A percentile compares a stretch with the other conserved stretches of the same genome.
These are phyloP conservation scores for Tylopilus sp. DNA, from an alignment of 1,284 basidiomycete species.

Conservation along the genomic window DNA sequence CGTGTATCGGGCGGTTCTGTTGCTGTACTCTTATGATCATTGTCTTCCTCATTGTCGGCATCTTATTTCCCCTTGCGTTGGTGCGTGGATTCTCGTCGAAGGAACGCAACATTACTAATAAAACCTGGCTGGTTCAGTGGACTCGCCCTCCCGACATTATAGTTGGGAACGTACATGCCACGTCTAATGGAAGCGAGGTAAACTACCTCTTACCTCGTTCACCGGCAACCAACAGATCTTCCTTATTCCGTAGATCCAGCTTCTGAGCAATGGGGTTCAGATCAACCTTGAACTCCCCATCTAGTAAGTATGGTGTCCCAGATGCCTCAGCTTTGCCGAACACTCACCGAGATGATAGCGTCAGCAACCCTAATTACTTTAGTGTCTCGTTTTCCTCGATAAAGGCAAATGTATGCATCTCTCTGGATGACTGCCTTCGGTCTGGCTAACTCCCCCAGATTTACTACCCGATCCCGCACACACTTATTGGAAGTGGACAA, in stretches of 20 bases:
- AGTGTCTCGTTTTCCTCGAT: conserved; percentile 68
- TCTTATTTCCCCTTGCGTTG: conserved; percentile 67
- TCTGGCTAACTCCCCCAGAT: conserved; percentile 41
- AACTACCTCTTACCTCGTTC: conserved; percentile 19
- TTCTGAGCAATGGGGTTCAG: conserved; percentile 45
- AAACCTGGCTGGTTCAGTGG: conserved; percentile 49
- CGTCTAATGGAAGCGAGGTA: conserved; percentile 43
- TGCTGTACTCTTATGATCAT: conserved; percentile 67
- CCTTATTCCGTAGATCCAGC: conserved; percentile 37
- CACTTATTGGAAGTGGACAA: conserved; percentile 60
- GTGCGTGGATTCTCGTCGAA: conserved; percentile 42
- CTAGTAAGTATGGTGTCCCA: conserved; percentile 42
- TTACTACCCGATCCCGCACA: conserved; percentile 71
- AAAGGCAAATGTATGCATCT: conserved; percentile 50
- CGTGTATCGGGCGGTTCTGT: conserved; percentile 62
- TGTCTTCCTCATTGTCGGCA: conserved; percentile 62
- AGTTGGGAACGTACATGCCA: conserved; percentile 53
- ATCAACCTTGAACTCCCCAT: conserved; percentile 69
- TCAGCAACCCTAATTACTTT: conserved; percentile 87
- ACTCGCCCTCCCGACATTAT: conserved; percentile 71
- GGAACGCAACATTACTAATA: conserved; percentile 9
- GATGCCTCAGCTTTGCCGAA: conserved; percentile 1
- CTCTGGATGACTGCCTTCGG: neutral
- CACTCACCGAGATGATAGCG: conserved; percentile 42
- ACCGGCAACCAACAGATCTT: neutral